Conservation (phyloP, 768 basidiomycete genomes). For the Leccinum imitatum region DNA sequence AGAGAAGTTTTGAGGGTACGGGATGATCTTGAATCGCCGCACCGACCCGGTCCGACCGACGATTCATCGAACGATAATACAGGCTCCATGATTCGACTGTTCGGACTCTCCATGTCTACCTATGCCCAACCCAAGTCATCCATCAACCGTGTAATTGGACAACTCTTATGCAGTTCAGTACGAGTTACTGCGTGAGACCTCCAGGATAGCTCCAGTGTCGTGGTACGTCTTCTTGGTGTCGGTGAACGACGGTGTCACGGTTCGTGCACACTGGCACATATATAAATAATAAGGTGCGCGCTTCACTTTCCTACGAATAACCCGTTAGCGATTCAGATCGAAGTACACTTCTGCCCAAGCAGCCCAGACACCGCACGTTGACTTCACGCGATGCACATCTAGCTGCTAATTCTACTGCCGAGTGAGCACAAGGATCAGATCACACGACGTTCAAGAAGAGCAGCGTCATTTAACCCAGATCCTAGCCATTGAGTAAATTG, state of each 20-base stretch:
- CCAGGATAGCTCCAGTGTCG: neutral
- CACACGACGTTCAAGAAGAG: no score
- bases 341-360: no score
- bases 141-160: no score
- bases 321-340: no score
- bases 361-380: no score
- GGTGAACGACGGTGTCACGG: no score
- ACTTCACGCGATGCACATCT: neutral
- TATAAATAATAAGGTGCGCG: neutral
- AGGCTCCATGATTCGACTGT: neutral
- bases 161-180: no score
- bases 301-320: neutral
- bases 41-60: neutral
- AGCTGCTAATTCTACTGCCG: neutral
- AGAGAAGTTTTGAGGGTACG: neutral
- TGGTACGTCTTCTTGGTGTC: neutral
- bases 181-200: no score
- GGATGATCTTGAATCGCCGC: constrained; percentile 4
- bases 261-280: neutral
- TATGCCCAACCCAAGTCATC: neutral
- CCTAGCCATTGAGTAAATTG: neutral
- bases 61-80: neutral
- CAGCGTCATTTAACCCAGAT: neutral
- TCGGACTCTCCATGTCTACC: neutral
- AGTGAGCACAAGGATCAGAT: neutral